Evolutionary conservation across 2,329 filamentous ascomycete species (phyloP).

Genomic region (Escovopsis sp.): DNA sequence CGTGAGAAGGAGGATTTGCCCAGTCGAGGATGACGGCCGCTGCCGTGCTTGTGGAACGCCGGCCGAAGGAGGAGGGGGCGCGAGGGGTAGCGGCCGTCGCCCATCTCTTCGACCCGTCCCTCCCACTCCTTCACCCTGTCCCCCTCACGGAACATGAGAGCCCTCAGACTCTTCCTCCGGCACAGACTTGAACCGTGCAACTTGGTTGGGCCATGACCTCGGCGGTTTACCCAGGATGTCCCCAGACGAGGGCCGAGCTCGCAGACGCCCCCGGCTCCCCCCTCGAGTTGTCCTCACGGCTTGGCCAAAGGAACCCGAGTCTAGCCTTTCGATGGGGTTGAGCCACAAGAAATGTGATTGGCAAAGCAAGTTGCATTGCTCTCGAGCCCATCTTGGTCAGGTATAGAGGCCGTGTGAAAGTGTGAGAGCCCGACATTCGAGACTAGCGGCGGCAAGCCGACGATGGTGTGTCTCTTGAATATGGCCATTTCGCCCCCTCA

Average conservation of each 20-base stretch:
- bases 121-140: neutral
- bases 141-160: neutral
- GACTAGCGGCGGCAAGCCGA: slow-evolving; percentile 13
- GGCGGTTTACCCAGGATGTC: slow-evolving; percentile 6
- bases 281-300: too few species aligned
- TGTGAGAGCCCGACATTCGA: neutral
- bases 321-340: slow-evolving; percentile 6
- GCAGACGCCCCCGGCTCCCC: slow-evolving; percentile 7
- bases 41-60: slow-evolving; percentile 3
- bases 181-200: slow-evolving; percentile 9
- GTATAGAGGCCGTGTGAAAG: slow-evolving; percentile 3
- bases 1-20: neutral
- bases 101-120: neutral
- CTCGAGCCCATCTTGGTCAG: too few species aligned
- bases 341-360: slow-evolving; percentile 1
- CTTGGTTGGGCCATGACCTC: slow-evolving; percentile 16
- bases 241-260: slow-evolving; percentile 7
- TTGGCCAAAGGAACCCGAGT: slow-evolving; percentile 6
- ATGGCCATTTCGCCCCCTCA: slow-evolving; percentile 14
- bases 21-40: slow-evolving; percentile 6
- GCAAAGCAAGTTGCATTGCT: too few species aligned
- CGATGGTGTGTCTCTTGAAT: slow-evolving; percentile 15
- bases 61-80: too few species aligned
- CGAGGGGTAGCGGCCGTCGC: too few species aligned
- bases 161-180: neutral